Evolutionary conservation across 139 green algal genomes (phyloP), one percentile per base, ranked within the genome.

Genomic region (Micromonas pusilla): DNA sequence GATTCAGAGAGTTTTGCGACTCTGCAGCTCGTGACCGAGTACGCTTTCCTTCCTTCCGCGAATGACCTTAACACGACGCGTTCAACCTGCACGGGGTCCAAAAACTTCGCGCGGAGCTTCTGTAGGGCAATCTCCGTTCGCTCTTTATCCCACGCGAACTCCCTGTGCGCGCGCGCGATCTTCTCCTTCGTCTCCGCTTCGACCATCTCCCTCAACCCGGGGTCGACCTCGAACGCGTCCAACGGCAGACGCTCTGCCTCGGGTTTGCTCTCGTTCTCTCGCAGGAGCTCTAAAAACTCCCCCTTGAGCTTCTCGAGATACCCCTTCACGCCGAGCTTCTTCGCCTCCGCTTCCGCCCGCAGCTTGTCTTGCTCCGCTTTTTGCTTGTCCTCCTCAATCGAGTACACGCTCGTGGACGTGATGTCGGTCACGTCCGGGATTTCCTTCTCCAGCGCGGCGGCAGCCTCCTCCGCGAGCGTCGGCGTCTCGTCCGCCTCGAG

Each of bases 341-440:
- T 92, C 31, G 74, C 77, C 72, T 91, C 80, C 20, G 86, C 84
- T 4, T 73, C 70, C 25, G 76, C 82, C 5, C 71, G 34, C 9
- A 54, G 3, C 23, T 64, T 80, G 66, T 91, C 85, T 31, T 80
- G 68, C 70, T 91, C 88, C n/a, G 82, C 80, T 82, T 91, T 87
- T 72, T 91, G 85, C 85, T 91, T 90, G 1, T 84, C 86, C 73
- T 94, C 87, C 76, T 96, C 91, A 16, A 94, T 83, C 0, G 83
- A 90, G 76, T 91, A 92, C 60, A 78, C 80, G 30, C 65, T 31
- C 0, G 70, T 4, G 52, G 79, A 79, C 19, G 37, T 82, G 13
- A 88, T 86, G 77, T 90, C 83, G n/a, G n/a, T n/a, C n/a, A n/a
- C n/a, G n/a, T n/a, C n/a, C n/a, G n/a, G n/a, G n/a, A n/a, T n/a